Conservation (phyloP, 208 protist species). For the Novymonas esmeraldas region DNA sequence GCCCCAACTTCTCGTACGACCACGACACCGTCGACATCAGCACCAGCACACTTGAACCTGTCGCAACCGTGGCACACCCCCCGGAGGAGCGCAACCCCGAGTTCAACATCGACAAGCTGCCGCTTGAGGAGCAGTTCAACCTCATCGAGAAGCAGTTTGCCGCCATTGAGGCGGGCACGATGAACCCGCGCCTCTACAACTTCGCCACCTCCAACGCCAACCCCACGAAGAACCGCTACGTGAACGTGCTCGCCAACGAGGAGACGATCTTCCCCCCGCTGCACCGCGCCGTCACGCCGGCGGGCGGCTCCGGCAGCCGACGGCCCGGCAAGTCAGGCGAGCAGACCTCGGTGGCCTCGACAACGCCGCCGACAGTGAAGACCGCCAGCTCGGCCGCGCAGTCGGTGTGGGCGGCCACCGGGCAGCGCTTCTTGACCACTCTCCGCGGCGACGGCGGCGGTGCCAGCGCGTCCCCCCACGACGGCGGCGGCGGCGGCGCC, state of each 20-base stretch:
- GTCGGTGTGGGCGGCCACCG: not conserved
- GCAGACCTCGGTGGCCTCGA: not conserved
- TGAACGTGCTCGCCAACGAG: conserved; percentile 84
- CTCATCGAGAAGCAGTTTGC: conserved; percentile 54
- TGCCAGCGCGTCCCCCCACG: too few relatives aligned
- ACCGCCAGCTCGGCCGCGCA: not conserved
- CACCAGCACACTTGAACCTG: not conserved
- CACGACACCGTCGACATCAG: not conserved
- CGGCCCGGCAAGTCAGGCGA: not conserved
- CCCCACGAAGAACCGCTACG: conserved; percentile 70
- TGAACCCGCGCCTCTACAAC: conserved; percentile 52
- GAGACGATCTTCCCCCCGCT: conserved; percentile 63
- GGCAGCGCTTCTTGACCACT: conserved; percentile 11
- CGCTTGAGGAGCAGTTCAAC: conserved; percentile 41
- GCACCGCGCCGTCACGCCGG: not conserved
- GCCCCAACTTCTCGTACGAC: conserved; percentile 2
- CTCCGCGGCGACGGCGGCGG: conserved; percentile 19
- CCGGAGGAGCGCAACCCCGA: conserved; percentile 24
- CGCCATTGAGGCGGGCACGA: conserved; percentile 43
- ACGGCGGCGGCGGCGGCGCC: too few relatives aligned
- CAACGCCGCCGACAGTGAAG: not conserved
- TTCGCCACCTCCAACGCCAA: conserved; percentile 61
- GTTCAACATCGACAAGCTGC: conserved; percentile 35
- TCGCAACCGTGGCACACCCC: not conserved
- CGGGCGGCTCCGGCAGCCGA: not conserved